Evolutionary conservation across 768 basidiomycete genomes (phyloP), one percentile per base, ranked within the genome.

Genomic region (Termitomyces sp.): DNA sequence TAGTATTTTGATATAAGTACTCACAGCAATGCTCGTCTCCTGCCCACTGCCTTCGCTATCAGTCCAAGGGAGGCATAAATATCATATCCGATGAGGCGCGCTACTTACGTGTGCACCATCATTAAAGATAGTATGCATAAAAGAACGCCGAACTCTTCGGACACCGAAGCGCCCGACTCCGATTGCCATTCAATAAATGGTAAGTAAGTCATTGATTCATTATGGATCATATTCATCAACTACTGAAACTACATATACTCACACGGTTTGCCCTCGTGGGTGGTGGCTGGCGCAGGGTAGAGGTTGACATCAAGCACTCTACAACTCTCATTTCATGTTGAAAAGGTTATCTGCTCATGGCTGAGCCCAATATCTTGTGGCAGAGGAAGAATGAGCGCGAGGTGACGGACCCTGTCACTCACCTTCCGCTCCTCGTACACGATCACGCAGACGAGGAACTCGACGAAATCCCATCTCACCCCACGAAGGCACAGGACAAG

Each of bases 341-440:
- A 35, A 49, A 25, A 25, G 25, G 11, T n/a, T 27, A 19, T 12
- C 27, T n/a, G 12, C 7, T 4, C 38, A 52, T 52, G 50, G 17
- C 25, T 41, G 50, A 38, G 37, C 37, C 49, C 17, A 51, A n/a
- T 4, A 12, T 38, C 19, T 31, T 34, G 47, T 37, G 45, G 31
- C 40, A 27, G 10, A 58, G 54, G 16, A 54, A 25, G 6, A 75
- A 64, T 53, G 64, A 67, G 41, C 66, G 68, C 12, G 53, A 64
- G 53, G 75, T 78, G 16, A 72, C 70, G 0, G 77, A 78, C 58
- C 77, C 77, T 17, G 66, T 78, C 40, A 78, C 77, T 19, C 74
- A 76, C 55, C 65, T 71, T 2, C 70, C 68, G 7, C 54, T 76
- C 5, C 60, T 62, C 11, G 68, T 78, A 14, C 74, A 76, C 57